Evolutionary conservation across 1,284 basidiomycete species (phyloP).

Genomic region (Butyriboletus regius): DNA sequence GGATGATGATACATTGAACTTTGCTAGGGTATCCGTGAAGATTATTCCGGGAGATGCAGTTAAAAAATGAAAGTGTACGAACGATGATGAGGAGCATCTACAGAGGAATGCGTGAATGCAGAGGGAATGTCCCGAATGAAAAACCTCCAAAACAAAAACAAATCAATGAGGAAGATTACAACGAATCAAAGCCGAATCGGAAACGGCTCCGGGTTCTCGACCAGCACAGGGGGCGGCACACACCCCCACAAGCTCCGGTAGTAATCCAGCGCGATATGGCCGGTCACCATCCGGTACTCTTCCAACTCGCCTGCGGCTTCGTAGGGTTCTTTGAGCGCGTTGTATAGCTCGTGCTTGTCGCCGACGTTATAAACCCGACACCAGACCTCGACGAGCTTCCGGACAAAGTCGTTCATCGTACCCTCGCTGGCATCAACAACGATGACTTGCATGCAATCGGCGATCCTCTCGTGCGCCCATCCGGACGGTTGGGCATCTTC

Average conservation of each 20-base stretch:
- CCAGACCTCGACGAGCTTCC: constrained; percentile 26
- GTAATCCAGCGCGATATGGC: constrained; percentile 7
- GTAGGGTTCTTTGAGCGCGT: constrained; percentile 16
- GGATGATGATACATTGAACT: not conserved
- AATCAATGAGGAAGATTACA: not conserved
- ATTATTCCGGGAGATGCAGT: not conserved
- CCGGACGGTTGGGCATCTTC: constrained; percentile 22
- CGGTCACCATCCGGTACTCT: constrained; percentile 5
- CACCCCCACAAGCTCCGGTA: constrained; percentile 27
- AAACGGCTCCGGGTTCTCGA: constrained; percentile 4
- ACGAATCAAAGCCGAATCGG: not conserved
- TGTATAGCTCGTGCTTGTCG: constrained; percentile 16
- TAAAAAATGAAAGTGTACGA: constrained; percentile 1
- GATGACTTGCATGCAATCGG: constrained; percentile 28
- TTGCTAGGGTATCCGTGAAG: not conserved
- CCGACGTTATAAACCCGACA: constrained; percentile 23
- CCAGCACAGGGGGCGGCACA: constrained; percentile 13
- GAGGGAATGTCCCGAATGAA: not conserved
- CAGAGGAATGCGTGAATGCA: not conserved
- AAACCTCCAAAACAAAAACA: not conserved
- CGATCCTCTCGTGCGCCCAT: constrained; percentile 10
- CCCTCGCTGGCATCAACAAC: constrained; percentile 25
- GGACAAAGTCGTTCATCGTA: constrained; percentile 25
- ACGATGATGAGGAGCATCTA: not conserved
- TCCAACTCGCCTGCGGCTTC: constrained; percentile 25